These are phyloP conservation scores for Fusarium staphyleae DNA, from an alignment of 2,329 filamentous ascomycete species.

Conservation along the genomic window DNA sequence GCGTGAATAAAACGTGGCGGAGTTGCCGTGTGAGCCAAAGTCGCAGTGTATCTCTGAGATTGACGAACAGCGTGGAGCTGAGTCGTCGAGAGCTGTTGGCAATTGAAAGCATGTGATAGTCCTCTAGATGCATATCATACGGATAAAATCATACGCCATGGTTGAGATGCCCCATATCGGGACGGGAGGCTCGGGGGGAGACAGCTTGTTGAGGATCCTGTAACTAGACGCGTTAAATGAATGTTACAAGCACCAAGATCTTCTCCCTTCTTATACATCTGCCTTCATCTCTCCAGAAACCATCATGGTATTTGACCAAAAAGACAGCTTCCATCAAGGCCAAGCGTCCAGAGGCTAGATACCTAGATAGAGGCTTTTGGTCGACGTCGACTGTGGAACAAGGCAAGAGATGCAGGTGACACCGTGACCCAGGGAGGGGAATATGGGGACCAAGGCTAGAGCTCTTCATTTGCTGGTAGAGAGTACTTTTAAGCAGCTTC, in stretches of 20 bases:
- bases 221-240: not conserved
- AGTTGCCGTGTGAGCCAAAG: constrained; percentile 19
- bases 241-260: too few species aligned
- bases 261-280: not conserved
- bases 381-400: constrained; percentile 29
- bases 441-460: constrained; percentile 21
- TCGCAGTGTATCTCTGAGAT: not conserved
- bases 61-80: constrained; percentile 12
- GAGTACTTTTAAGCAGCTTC: constrained; percentile 12
- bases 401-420: constrained; percentile 38
- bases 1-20: constrained; percentile 16
- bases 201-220: not conserved
- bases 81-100: constrained; percentile 22
- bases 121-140: constrained; percentile 34
- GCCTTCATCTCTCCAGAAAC: too few species aligned
- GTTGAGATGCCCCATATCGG: constrained; percentile 17
- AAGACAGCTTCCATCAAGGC: not conserved
- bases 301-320: too few species aligned
- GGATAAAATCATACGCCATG: constrained; percentile 34
- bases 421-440: constrained; percentile 28
- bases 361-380: constrained; percentile 25
- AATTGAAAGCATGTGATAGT: constrained; percentile 40
- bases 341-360: constrained; percentile 18
- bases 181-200: constrained; percentile 24
- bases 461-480: constrained; percentile 12